phyloP scores from a whole-genome alignment of 768 basidiomycete species.

The Boletus tylopilopsis region DNA sequence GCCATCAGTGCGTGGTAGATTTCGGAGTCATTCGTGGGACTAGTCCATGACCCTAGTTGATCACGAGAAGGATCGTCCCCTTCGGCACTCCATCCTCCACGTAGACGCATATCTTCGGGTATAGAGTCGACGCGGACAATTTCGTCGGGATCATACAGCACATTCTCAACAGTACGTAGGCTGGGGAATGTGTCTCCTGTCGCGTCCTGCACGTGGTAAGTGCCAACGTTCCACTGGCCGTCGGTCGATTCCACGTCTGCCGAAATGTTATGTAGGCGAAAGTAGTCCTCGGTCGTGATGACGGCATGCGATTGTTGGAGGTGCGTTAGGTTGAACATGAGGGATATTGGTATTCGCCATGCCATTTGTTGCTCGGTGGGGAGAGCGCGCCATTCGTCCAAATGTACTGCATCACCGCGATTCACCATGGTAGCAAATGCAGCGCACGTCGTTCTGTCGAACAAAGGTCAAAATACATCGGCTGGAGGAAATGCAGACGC shows the following conservation, averaged over 20 bases:
- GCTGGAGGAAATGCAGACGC: background rate
- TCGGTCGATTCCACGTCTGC: conserved; percentile 31
- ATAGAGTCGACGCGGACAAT: conserved; percentile 37
- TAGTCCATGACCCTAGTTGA: conserved; percentile 20
- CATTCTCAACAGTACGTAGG: conserved; percentile 35
- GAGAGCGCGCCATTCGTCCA: conserved; percentile 38
- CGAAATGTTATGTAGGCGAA: conserved; percentile 38
- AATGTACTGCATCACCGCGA: conserved; percentile 37
- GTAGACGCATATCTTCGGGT: conserved; percentile 28
- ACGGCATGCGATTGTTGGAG: conserved; percentile 35
- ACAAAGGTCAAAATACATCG: background rate
- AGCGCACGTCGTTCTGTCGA: conserved; percentile 33
- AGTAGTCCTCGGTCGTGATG: conserved; percentile 39
- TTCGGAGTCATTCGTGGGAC: conserved; percentile 10
- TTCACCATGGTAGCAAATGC: conserved; percentile 45
- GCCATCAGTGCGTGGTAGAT: conserved; percentile 18
- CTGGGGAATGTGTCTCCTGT: conserved; percentile 17
- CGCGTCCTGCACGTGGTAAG: conserved; percentile 30
- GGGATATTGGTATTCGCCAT: conserved; percentile 31
- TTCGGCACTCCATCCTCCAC: conserved; percentile 28
- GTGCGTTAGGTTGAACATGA: conserved; percentile 44
- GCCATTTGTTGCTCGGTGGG: conserved; percentile 37
- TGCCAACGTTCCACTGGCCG: conserved; percentile 36
- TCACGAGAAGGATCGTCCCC: conserved; percentile 13
- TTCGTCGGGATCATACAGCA: conserved; percentile 34